Evolutionary conservation across 2,329 filamentous ascomycete species (phyloP), one percentile per base, ranked within the genome.

Genomic region (Incumbomyces delicatus): DNA sequence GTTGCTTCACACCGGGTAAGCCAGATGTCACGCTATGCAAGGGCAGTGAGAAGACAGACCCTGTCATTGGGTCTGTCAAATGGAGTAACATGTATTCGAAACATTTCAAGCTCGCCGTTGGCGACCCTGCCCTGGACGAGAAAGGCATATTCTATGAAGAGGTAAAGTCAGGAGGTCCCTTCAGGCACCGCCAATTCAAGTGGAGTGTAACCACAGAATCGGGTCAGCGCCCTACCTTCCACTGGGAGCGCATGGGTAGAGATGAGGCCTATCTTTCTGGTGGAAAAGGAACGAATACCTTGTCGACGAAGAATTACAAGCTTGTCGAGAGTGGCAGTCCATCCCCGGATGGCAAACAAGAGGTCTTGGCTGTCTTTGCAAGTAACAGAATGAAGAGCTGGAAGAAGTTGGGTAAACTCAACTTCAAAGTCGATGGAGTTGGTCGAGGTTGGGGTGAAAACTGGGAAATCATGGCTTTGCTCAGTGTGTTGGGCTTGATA

Each of bases 351-450:
- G 33, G 33, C 5, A 12, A 14, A 4, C 51, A 54, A 7, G 53
- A 57, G 27, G 43, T 64, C 2, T 37, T 64, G 2, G 64, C 62
- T 0, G 55, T 62, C 1, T 65, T 64, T 40, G 59, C 58, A 11
- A 58, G 55, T 44, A 60, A 55, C 41, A 37, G 41, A 33, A 32
- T 60, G 14, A 56, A 57, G 45, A 61, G 60, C 35, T 54, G 56
- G 11, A 59, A 52, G 38, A 61, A 60, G 36, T 55, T 54, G n/a
- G 63, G 61, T 6, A 60, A 61, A 31, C 53, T 67, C 17, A 34
- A 8, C n/a, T 4, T 43, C 14, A 43, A 34, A 16, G 41, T 43
- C 18, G 41, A 43, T 34, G 41, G 41, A 3, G 14, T n/a, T 20
- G 30, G 6, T n/a, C 31, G 30, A 17, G 41, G 41, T 3, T 43